Evolutionary conservation across 306 rosid species (phyloP).

Genomic region (Adenanthera pavonina): DNA sequence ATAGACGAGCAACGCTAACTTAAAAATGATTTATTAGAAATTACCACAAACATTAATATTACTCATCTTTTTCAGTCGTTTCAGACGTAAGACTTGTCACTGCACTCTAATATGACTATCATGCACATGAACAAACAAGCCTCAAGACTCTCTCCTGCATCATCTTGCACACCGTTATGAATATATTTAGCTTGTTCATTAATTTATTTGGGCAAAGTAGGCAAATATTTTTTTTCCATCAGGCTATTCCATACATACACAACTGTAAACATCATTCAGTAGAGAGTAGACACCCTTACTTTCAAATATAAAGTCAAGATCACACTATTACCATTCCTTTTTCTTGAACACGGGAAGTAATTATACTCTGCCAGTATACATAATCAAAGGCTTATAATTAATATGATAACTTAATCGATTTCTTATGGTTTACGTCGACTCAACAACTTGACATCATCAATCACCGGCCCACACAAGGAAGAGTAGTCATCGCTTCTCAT

Average conservation of each 20-base stretch:
- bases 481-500: conserved; percentile 95
- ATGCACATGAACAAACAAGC: neutral
- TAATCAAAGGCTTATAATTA: neutral
- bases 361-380: neutral
- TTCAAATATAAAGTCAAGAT: conserved; percentile 14
- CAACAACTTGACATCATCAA: conserved; percentile 81
- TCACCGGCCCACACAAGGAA: conserved; percentile 93
- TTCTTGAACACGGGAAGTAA: neutral
- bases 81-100: too few species aligned
- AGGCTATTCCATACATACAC: conserved; percentile 8
- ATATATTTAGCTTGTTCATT: neutral
- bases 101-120: too few species aligned
- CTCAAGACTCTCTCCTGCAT: too few species aligned
- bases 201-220: conserved; percentile 18
- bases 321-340: conserved; percentile 2
- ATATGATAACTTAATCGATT: neutral
- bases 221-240: neutral
- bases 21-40: too few species aligned
- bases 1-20: too few species aligned
- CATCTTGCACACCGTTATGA: neutral
- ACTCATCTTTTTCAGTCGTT: too few species aligned
- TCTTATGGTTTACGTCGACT: conserved; percentile 64
- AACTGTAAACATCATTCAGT: conserved; percentile 4
- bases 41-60: too few species aligned
- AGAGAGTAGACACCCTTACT: conserved; percentile 16